Conservation (phyloP, 2,329 filamentous ascomycete genomes). For the Graphiopsis chlorocephala region DNA sequence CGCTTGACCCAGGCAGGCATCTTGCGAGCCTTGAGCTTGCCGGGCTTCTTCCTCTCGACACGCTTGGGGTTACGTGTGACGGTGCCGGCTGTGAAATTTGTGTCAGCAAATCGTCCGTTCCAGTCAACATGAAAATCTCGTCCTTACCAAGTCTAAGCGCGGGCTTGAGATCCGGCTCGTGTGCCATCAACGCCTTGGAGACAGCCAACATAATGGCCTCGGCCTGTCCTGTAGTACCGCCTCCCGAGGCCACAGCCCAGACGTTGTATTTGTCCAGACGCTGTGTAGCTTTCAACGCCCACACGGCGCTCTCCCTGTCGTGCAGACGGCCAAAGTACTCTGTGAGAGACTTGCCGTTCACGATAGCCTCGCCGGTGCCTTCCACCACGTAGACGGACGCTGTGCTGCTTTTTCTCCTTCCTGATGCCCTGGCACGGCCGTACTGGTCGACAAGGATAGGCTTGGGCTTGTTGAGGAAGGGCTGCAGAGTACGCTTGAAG, state of each 20-base stretch:
- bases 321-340: constrained; percentile 84
- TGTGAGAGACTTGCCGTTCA: constrained; percentile 85
- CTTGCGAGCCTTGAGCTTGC: constrained; percentile 94
- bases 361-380: constrained; percentile 81
- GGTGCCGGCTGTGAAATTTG: constrained; percentile 67
- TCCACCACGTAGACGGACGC: constrained; percentile 88
- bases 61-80: constrained; percentile 85
- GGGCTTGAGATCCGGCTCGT: constrained; percentile 89
- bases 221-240: constrained; percentile 90
- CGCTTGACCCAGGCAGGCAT: constrained; percentile 97
- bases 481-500: constrained; percentile 74
- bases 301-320: constrained; percentile 90
- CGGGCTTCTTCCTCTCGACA: constrained; percentile 98
- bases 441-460: constrained; percentile 69
- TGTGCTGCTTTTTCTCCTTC: constrained; percentile 81
- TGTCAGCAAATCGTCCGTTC: constrained; percentile 41
- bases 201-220: constrained; percentile 90
- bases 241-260: constrained; percentile 79
- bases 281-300: constrained; percentile 79
- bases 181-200: constrained; percentile 80
- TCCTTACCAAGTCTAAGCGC: constrained; percentile 81
- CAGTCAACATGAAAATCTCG: not conserved
- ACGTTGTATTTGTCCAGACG: constrained; percentile 96
- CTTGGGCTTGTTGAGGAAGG: constrained; percentile 62
- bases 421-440: constrained; percentile 76